Percentiles rank a stretch among this genome's conserved stretches.
Evolutionary conservation across 1,284 basidiomycete genomes (phyloP).

Genomic region (Irpex lacteus): DNA sequence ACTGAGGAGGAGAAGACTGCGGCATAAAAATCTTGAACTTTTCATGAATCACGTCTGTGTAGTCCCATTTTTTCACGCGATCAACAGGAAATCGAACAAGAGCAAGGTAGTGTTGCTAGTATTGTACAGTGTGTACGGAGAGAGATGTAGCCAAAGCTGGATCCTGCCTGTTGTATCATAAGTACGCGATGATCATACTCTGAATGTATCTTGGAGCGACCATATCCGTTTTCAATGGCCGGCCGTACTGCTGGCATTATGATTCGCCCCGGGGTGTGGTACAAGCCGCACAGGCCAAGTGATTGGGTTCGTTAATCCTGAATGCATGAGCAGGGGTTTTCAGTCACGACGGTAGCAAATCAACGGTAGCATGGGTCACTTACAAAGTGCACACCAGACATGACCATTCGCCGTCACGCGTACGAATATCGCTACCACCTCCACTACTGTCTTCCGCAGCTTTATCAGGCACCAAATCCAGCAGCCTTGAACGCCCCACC

Average conservation of each 20-base stretch:
- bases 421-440: background rate
- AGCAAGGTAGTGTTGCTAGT: background rate
- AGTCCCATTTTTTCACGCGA: no score
- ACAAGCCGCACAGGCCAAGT: slow-evolving; percentile 54
- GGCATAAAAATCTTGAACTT: background rate
- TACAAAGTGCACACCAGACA: slow-evolving; percentile 58
- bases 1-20: slow-evolving; percentile 34
- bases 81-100: background rate
- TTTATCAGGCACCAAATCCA: background rate
- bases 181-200: background rate
- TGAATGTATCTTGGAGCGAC: slow-evolving; percentile 15
- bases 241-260: background rate
- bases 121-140: background rate
- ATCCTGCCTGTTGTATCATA: background rate
- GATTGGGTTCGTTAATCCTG: slow-evolving; percentile 44
- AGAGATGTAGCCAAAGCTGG: background rate
- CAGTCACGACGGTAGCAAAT: no score
- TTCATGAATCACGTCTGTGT: background rate
- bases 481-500: background rate
- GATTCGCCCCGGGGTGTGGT: slow-evolving; percentile 32
- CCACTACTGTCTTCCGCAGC: background rate
- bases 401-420: slow-evolving; percentile 32
- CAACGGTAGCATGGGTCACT: no score
- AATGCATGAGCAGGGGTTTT: no score
- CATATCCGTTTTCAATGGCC: background rate